These are phyloP conservation scores for Pseudopyricularia cyperi DNA, from an alignment of 2,329 filamentous ascomycete genomes.

Conservation along the genomic window DNA sequence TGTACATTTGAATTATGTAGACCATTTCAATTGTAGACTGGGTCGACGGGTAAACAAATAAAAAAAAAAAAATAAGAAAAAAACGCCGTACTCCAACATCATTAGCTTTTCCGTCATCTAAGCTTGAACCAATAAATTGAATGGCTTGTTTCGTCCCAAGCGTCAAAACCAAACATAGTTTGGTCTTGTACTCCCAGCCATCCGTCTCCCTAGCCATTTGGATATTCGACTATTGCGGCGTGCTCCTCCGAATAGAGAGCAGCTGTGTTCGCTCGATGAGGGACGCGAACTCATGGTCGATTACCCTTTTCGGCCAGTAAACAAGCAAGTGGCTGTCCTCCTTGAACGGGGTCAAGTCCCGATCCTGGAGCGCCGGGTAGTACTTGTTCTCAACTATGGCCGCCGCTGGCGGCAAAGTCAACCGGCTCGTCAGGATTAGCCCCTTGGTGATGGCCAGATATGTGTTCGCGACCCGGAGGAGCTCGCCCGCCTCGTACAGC, in stretches of 20 bases:
- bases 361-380: background rate
- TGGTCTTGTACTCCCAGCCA: background rate
- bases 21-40: background rate
- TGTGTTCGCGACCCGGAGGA: conserved; percentile 1
- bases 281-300: background rate
- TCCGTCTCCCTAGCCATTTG: too few species aligned
- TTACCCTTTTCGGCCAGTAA: background rate
- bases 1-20: background rate
- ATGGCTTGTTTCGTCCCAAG: too few species aligned
- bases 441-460: background rate
- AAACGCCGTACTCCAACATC: too few species aligned
- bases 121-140: too few species aligned
- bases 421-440: background rate
- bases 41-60: background rate
- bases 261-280: background rate
- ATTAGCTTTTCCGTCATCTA: too few species aligned
- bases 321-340: background rate
- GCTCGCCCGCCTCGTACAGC: conserved; percentile 3
- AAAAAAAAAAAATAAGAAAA: too few species aligned
- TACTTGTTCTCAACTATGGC: background rate
- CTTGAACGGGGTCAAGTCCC: background rate
- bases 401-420: background rate
- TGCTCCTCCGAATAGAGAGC: background rate
- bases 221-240: background rate
- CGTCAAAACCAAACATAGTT: background rate